Base-by-base conservation (phyloP, 257 asterid genomes). In the Euphrasia confusa region DNA sequence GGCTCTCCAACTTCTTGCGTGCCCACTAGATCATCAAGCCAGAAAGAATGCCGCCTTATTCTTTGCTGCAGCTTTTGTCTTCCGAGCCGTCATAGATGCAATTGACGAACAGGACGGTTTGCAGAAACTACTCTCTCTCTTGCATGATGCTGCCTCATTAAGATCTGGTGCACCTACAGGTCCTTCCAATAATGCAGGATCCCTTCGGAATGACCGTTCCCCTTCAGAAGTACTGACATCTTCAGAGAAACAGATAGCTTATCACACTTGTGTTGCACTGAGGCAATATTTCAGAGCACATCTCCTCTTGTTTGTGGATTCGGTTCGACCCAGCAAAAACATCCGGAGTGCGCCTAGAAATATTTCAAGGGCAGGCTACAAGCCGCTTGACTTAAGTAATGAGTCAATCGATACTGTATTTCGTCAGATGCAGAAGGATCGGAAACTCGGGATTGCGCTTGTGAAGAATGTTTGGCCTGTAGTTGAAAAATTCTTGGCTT, bases 111-210 rank as follows among this genome's bases (percentile, higher is more conserved):
- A 82, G 58, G 95, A 87, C 39, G 99, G 99, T 61, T 75, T 89
- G 78, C 99, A 80, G 67, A 93, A 89, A 76, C 76, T 89, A 72
- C 85, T 89, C 13, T 77, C 83, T 68, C 84, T 83, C 68, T 79
- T 93, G 83, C 87, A 80, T 61, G 95, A 84, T 73, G 96, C 96
- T 68, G 99, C 99, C 63, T 87, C 93, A n/a, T 96, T 93, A 32
- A 85, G 99, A 76, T 83, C 99, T 64, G 97, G 99, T 56, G 83
- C 73, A 66, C 57, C 87, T 71, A 73, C 94, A 4, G 99, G 94
- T 74, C 74, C 87, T 63, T 57, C 83, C 63, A 74, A 74, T 78
- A 83, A 82, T 69, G 54, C 90, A 47, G 95, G 85, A 39, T 71
- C 90, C 42, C 85, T 87, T 73, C 86, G 92, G 66, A 89, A 72